phyloP scores from a whole-genome alignment of 1,284 basidiomycete genomes.

The Thecaphora thlaspeos region DNA sequence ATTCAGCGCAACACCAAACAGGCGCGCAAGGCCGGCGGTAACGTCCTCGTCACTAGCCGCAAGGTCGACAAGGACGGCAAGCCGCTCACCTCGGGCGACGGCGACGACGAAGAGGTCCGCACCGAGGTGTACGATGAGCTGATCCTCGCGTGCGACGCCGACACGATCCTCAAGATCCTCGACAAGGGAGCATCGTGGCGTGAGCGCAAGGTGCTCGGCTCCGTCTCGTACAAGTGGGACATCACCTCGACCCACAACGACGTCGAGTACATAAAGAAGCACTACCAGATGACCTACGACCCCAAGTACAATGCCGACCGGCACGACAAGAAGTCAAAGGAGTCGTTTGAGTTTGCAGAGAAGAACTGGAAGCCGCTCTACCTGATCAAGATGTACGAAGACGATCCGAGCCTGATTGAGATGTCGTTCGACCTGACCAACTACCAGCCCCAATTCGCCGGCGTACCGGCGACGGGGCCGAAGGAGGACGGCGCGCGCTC shows the following conservation, averaged over 20 bases:
- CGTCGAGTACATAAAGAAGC: constrained; percentile 64
- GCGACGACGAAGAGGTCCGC: constrained; percentile 24
- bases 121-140: constrained; percentile 67
- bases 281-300: constrained; percentile 54
- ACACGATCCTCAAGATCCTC: constrained; percentile 65
- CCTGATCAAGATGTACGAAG: constrained; percentile 65
- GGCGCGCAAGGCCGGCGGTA: constrained; percentile 34
- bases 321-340: constrained; percentile 58
- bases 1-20: constrained; percentile 53
- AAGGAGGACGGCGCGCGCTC: constrained; percentile 13
- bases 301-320: constrained; percentile 58
- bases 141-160: constrained; percentile 66
- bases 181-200: constrained; percentile 65
- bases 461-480: constrained; percentile 27
- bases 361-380: constrained; percentile 61
- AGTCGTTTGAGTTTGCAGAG: constrained; percentile 60
- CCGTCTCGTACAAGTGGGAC: constrained; percentile 64
- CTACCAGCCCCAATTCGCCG: constrained; percentile 65
- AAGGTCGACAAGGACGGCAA: constrained; percentile 33
- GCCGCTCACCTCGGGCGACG: constrained; percentile 20
- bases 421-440: constrained; percentile 65
- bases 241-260: constrained; percentile 67
- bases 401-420: constrained; percentile 65
- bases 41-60: constrained; percentile 37
- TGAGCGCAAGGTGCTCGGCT: constrained; percentile 66